Percentiles rank a stretch among this genome's conserved stretches.
Conservation (phyloP, 2,329 filamentous ascomycete species). For the Hirsutella rhossiliensis region DNA sequence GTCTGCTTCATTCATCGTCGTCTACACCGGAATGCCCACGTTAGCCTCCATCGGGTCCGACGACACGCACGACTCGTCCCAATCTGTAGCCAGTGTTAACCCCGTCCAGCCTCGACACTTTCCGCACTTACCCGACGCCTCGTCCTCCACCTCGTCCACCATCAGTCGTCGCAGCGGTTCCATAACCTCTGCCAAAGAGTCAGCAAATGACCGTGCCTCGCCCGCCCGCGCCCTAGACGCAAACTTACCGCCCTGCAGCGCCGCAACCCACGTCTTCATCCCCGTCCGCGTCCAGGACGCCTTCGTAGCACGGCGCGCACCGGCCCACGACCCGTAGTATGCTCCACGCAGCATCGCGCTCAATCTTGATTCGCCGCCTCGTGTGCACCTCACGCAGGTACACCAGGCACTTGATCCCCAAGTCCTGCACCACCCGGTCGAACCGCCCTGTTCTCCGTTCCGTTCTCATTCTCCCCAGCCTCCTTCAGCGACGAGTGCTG, state of each 20-base stretch:
- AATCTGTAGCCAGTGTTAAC: slow-evolving; percentile 24
- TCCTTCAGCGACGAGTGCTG: slow-evolving; percentile 11
- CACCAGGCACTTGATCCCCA: slow-evolving; percentile 32
- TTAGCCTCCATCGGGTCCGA: slow-evolving; percentile 42
- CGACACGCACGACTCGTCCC: slow-evolving; percentile 41
- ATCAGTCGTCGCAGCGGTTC: slow-evolving; percentile 40
- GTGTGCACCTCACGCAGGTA: slow-evolving; percentile 37
- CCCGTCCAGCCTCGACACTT: no score
- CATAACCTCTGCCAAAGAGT: slow-evolving; percentile 21
- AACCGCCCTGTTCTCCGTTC: background rate
- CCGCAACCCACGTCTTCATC: slow-evolving; percentile 16
- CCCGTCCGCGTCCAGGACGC: slow-evolving; percentile 16
- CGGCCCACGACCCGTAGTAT: slow-evolving; percentile 30
- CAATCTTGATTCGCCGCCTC: slow-evolving; percentile 25
- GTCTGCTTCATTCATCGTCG: slow-evolving; percentile 25
- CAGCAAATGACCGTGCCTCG: background rate
- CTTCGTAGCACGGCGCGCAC: slow-evolving; percentile 28
- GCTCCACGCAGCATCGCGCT: slow-evolving; percentile 26
- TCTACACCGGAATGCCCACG: slow-evolving; percentile 30
- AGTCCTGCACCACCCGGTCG: slow-evolving; percentile 19
- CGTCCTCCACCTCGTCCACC: slow-evolving; percentile 45
- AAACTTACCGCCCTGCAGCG: slow-evolving; percentile 15
- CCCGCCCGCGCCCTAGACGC: background rate
- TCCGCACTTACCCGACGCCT: slow-evolving; percentile 40
- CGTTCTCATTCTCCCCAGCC: slow-evolving; percentile 17